Percentiles rank a stretch among this genome's conserved stretches.
Conservation (phyloP, 139 green algal genomes). For the Coelastrella sp. region DNA sequence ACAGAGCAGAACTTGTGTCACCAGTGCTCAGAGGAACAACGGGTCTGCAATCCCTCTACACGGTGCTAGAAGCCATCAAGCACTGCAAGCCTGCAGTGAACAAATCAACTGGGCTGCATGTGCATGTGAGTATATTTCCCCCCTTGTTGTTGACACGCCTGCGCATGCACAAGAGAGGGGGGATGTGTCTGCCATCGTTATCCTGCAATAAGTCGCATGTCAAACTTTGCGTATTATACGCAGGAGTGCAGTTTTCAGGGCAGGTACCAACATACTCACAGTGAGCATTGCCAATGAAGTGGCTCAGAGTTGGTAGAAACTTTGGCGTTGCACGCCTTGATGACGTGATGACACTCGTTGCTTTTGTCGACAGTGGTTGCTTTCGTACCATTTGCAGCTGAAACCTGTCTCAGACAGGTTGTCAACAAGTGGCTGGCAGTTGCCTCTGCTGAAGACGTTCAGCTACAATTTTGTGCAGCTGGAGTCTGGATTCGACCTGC, state of each 20-base stretch:
- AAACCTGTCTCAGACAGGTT: no score
- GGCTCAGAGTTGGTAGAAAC: no score
- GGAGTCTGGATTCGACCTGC: conserved; percentile 29
- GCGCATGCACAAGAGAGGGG: background rate
- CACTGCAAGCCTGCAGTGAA: conserved; percentile 4
- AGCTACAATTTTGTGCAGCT: conserved; percentile 15
- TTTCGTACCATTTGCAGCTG: no score
- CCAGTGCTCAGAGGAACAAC: background rate
- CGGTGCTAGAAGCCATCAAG: background rate
- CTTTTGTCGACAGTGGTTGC: no score
- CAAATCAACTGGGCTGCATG: conserved; percentile 32
- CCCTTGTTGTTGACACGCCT: background rate
- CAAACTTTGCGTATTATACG: background rate
- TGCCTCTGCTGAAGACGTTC: conserved; percentile 23
- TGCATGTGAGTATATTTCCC: background rate
- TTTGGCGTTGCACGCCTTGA: no score
- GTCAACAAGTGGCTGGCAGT: background rate
- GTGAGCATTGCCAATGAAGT: no score
- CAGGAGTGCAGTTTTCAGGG: background rate
- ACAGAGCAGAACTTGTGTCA: conserved; percentile 24
- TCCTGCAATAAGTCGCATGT: no score
- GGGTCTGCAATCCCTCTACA: conserved; percentile 41
- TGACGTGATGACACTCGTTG: no score
- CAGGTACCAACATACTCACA: no score
- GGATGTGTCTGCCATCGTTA: background rate